Conservation (phyloP, 352 stramenopile genomes). For the Elongisporangium undulatum region DNA sequence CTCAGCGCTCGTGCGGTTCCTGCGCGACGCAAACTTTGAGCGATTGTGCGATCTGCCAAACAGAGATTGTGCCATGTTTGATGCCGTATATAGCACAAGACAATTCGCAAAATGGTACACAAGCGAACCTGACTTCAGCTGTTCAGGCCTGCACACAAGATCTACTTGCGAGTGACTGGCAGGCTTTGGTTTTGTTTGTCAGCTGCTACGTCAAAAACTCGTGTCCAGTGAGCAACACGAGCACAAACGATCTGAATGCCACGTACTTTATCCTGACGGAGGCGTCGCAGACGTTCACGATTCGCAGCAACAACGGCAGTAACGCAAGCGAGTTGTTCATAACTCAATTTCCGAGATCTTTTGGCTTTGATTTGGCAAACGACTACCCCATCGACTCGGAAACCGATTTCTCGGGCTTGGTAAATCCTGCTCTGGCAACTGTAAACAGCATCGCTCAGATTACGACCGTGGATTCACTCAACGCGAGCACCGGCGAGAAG, state of each 20-base stretch:
- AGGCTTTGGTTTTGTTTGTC: constrained; percentile 5
- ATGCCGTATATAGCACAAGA: background rate
- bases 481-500: background rate
- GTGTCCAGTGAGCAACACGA: constrained; percentile 1
- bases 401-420: background rate
- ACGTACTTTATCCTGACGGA: constrained; percentile 2
- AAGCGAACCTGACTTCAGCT: constrained; percentile 1
- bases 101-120: background rate
- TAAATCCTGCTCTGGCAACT: constrained; percentile 1
- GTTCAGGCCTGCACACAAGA: constrained; percentile 1
- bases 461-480: background rate
- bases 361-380: background rate
- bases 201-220: constrained; percentile 4
- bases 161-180: background rate
- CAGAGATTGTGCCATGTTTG: constrained; percentile 4
- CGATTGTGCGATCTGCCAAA: background rate
- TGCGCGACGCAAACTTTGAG: background rate
- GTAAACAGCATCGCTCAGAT: background rate
- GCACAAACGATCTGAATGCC: background rate
- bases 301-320: background rate
- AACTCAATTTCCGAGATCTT: background rate
- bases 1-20: background rate
- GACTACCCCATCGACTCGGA: background rate
- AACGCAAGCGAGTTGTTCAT: background rate
- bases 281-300: background rate